Conservation (phyloP, 2,329 filamentous ascomycete genomes). For the Fusarium gaditjirri region DNA sequence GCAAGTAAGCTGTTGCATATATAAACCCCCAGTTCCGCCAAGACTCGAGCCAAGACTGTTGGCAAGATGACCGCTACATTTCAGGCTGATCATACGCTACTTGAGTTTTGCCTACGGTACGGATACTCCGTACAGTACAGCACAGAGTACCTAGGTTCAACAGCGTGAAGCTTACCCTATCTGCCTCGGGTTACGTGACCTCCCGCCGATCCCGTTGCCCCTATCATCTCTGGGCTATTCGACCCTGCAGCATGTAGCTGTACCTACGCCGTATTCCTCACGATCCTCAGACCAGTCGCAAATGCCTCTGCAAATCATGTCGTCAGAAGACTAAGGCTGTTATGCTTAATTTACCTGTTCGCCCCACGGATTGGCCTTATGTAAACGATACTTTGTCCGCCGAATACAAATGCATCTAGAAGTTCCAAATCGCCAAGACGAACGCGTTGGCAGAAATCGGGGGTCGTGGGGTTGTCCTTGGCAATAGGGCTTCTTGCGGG, state of each 20-base stretch:
- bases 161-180: neutral
- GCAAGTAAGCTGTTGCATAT: conserved; percentile 6
- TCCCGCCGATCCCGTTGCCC: conserved; percentile 14
- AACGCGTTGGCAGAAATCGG: neutral
- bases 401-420: neutral
- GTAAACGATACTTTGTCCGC: neutral
- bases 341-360: neutral
- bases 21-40: conserved; percentile 20
- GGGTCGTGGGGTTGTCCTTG: neutral
- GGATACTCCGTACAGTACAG: neutral
- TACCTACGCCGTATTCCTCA: neutral
- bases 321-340: neutral
- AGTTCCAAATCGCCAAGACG: conserved; percentile 1
- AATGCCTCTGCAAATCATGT: neutral
- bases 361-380: conserved; percentile 1
- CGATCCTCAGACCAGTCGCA: neutral
- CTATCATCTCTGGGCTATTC: neutral
- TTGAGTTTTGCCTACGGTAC: neutral
- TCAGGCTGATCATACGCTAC: neutral
- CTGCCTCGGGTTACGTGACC: neutral
- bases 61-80: conserved; percentile 12
- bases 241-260: neutral
- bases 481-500: conserved; percentile 13
- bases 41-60: conserved; percentile 22
- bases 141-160: neutral